These are phyloP conservation scores for Albatrellus ellisii DNA, from an alignment of 768 basidiomycete species.

Conservation along the genomic window DNA sequence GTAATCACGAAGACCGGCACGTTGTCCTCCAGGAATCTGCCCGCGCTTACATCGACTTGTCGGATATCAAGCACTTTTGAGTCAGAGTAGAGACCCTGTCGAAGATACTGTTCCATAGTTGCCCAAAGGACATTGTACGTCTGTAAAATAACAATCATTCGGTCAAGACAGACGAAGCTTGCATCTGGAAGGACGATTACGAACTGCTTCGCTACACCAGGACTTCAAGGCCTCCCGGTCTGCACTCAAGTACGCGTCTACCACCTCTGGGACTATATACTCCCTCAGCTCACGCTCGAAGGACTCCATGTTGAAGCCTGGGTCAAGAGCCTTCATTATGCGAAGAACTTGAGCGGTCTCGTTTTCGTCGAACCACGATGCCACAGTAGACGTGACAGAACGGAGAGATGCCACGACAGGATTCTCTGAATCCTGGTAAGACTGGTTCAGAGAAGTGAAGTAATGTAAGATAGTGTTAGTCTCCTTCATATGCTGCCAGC, in stretches of 20 bases:
- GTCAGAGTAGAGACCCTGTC: constrained; percentile 83
- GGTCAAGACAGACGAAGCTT: background rate
- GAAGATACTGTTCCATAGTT: constrained; percentile 88
- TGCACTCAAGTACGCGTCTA: constrained; percentile 89
- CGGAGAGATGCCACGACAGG: constrained; percentile 74
- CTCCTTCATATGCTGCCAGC: constrained; percentile 70
- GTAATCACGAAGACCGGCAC: constrained; percentile 85
- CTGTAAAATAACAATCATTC: constrained; percentile 24
- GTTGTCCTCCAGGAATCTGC: constrained; percentile 82
- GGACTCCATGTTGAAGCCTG: constrained; percentile 69
- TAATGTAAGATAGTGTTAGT: constrained; percentile 64
- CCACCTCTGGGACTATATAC: constrained; percentile 95
- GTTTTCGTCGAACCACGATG: constrained; percentile 92
- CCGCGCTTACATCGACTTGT: constrained; percentile 86
- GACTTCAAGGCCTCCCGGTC: constrained; percentile 74
- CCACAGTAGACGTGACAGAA: constrained; percentile 72
- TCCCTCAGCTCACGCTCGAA: constrained; percentile 88
- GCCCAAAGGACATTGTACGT: constrained; percentile 99
- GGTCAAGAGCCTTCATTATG: constrained; percentile 80
- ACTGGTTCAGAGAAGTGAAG: constrained; percentile 43
- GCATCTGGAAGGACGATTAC: constrained; percentile 22
- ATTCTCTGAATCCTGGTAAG: constrained; percentile 89
- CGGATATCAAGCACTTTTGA: constrained; percentile 95
- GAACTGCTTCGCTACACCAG: constrained; percentile 94
- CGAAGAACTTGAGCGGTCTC: constrained; percentile 94